A percentile compares a stretch with the other conserved stretches of the same genome.
These are phyloP conservation scores for Schoenoplectus tabernaemontani DNA, from an alignment of 202 grass and related monocot genomes.

Conservation along the genomic window DNA sequence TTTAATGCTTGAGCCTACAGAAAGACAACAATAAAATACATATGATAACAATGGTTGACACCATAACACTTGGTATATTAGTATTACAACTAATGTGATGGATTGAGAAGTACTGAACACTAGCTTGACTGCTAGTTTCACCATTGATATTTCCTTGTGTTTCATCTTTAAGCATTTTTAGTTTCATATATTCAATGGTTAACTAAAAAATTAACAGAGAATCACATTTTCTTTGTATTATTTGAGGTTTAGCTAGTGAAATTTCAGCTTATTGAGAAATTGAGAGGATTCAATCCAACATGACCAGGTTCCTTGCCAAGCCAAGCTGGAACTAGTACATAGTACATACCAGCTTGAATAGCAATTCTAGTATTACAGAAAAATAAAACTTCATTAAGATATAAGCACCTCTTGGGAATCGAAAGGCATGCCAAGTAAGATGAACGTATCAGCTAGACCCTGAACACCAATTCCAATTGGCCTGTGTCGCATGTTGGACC, in stretches of 20 bases:
- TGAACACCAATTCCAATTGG: conserved; percentile 98
- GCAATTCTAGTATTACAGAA: background rate
- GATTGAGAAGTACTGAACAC: background rate
- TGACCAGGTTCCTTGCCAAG: too few relatives aligned
- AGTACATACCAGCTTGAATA: background rate
- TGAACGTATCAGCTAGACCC: conserved; percentile 93
- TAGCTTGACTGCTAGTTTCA: background rate
- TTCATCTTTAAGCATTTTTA: background rate
- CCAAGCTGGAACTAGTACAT: background rate
- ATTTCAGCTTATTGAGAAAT: too few relatives aligned
- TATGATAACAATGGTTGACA: conserved; percentile 9
- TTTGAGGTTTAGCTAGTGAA: too few relatives aligned
- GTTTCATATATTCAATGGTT: background rate
- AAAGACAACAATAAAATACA: conserved; percentile 9
- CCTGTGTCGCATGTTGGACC: conserved; percentile 79
- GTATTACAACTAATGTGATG: background rate
- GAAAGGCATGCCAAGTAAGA: conserved; percentile 97
- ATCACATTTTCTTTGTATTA: background rate
- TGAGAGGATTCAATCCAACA: too few relatives aligned
- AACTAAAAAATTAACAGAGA: background rate
- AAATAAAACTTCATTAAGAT: background rate
- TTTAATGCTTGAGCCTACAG: conserved; percentile 89
- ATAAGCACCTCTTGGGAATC: conserved; percentile 75
- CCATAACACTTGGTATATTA: background rate
- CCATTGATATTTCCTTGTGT: background rate